Percentiles rank a stretch among this genome's conserved stretches.
phyloP scores from a whole-genome alignment of 805 yeast species.

The Yamadazyma sp. region DNA sequence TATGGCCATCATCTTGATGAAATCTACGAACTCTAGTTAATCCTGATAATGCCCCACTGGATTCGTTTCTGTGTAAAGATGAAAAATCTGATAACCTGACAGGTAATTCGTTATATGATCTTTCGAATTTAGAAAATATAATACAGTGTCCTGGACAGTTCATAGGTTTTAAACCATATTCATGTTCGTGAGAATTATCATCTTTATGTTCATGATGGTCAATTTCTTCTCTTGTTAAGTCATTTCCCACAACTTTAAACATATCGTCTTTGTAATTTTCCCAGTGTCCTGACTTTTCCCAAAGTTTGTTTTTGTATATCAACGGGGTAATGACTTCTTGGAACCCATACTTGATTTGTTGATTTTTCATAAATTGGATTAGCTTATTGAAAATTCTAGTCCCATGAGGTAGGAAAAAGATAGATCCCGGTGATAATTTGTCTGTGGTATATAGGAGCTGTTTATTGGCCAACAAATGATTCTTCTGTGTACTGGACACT shows the following conservation, averaged over 20 bases:
- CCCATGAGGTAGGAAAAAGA: constrained; percentile 91
- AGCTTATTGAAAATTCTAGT: constrained; percentile 79
- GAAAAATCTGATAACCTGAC: constrained; percentile 84
- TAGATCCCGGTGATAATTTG: constrained; percentile 83
- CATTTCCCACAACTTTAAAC: constrained; percentile 78
- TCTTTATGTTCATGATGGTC: constrained; percentile 5
- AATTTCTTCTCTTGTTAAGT: constrained; percentile 25
- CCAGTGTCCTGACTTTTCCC: constrained; percentile 97
- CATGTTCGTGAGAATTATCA: constrained; percentile 16
- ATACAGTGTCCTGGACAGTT: constrained; percentile 95
- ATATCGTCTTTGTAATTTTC: constrained; percentile 89
- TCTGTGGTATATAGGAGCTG: constrained; percentile 81
- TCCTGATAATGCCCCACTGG: constrained; percentile 91
- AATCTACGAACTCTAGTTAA: constrained; percentile 89
- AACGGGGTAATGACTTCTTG: constrained; percentile 92
- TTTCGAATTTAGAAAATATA: constrained; percentile 68
- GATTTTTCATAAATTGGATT: constrained; percentile 78
- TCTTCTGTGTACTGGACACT: constrained; percentile 26
- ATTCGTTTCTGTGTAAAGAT: constrained; percentile 89
- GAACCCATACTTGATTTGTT: constrained; percentile 77
- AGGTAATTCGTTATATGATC: constrained; percentile 86
- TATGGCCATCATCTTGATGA: constrained; percentile 98
- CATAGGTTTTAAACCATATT: constrained; percentile 90
- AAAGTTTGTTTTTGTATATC: constrained; percentile 74
- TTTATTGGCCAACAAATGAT: constrained; percentile 50